These are phyloP conservation scores for Rhizopus stolonifer DNA, from an alignment of 371 early-diverging fungal species.

Conservation along the genomic window DNA sequence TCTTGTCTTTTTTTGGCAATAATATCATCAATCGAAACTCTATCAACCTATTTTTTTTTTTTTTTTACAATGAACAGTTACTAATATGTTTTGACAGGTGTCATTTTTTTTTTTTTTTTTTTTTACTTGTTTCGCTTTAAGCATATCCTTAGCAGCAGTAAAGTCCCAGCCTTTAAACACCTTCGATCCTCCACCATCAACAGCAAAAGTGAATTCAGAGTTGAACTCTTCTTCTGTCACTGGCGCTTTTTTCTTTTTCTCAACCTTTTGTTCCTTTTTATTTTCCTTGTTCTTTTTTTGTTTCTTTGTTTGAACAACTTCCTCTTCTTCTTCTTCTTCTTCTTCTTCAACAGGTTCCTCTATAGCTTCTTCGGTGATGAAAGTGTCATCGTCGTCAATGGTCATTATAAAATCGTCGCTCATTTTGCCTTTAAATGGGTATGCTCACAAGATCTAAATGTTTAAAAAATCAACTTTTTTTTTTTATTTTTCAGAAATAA, in stretches of 20 bases:
- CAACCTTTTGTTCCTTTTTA: slow-evolving; percentile 40
- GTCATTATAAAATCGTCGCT: slow-evolving; percentile 78
- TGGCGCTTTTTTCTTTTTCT: slow-evolving; percentile 28
- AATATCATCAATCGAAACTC: slow-evolving; percentile 65
- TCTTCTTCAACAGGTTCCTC: slow-evolving; percentile 32
- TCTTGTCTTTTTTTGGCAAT: slow-evolving; percentile 65
- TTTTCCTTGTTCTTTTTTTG: slow-evolving; percentile 30
- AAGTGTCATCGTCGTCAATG: slow-evolving; percentile 71
- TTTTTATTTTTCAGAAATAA: neutral
- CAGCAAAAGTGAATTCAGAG: slow-evolving; percentile 73
- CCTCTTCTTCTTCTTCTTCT: neutral
- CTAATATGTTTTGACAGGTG: neutral
- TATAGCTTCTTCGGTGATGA: slow-evolving; percentile 42
- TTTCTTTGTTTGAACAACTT: slow-evolving; percentile 30
- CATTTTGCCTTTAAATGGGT: slow-evolving; percentile 7
- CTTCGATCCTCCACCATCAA: slow-evolving; percentile 58
- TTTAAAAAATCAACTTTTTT: neutral
- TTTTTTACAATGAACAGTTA: no score
- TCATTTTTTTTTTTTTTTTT: neutral
- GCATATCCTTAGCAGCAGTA: slow-evolving; percentile 71
- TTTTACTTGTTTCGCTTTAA: slow-evolving; percentile 59
- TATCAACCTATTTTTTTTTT: slow-evolving; percentile 16
- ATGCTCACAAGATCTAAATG: no score
- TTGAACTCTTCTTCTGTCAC: slow-evolving; percentile 51
- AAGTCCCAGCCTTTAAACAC: slow-evolving; percentile 78